Base-by-base conservation (phyloP, 192 early-diverging fungal species). In the Gryganskiella cystojenkinii region DNA sequence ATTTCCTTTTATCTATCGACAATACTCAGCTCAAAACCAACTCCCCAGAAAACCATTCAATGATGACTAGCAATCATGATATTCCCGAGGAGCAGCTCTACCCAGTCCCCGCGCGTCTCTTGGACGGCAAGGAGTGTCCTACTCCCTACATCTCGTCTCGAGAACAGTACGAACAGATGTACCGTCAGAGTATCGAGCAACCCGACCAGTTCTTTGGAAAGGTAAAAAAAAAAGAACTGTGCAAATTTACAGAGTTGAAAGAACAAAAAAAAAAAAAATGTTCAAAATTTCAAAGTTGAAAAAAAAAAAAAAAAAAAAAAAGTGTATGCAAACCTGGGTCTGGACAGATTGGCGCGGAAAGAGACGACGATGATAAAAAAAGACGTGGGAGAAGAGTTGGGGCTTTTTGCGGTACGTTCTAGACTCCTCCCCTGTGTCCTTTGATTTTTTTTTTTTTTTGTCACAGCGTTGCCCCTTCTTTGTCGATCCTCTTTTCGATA, bases 151-250 rank as follows among this genome's bases (percentile, higher is more conserved):
- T 95, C 62, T 67, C 86, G 25, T 89, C 88, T 37, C 76, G 92
- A 75, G 90, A 92, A 56, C 80, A 95, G 76, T 99, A 99, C 85
- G 68, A 89, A 71, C 57, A 85, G 30, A 79, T 94, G 81, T 91
- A 94, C 80, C 84, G 91, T 53, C 85, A 95, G 75, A 92, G 90
- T 72, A 84, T 98, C 57, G 74, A 89, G 22, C 61, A 95, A 49
- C 95, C 95, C 30, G 82, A 84, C 27, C 81, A 80, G 27, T 97
- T 96, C 82, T 98, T 92, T 83, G 90, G 91, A 78, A 90, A 92
- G 82, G 91, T 93, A 82, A 49, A 43, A 45, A 13, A 44, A 14
- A 45, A 3, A 45, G 3, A 19, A 14, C 0, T 14, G 24, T 28
- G 10, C 34, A 7, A 31, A n/a, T 31, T n/a, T 31, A 31, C 54